phyloP scores from a whole-genome alignment of 2,329 filamentous ascomycete species.

The Ceratocystis diversiconidia region DNA sequence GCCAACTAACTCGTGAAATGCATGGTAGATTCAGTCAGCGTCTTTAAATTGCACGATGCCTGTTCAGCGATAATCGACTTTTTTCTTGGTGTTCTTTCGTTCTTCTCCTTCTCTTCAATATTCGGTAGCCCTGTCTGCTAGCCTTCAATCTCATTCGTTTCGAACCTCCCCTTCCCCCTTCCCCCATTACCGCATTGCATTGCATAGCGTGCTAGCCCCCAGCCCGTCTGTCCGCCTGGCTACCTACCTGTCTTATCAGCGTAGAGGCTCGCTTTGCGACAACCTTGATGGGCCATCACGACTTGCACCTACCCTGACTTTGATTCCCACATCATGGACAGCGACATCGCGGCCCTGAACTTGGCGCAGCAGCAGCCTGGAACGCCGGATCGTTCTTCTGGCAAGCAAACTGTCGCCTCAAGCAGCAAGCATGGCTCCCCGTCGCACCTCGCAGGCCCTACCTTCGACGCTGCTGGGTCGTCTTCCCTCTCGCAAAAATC shows the following conservation, averaged over 20 bases:
- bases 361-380: conserved; percentile 2
- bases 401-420: background rate
- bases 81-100: conserved; percentile 1
- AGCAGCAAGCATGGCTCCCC: conserved; percentile 6
- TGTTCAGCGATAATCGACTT: background rate
- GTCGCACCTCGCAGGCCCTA: conserved; percentile 5
- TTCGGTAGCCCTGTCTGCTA: background rate
- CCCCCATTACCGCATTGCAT: background rate
- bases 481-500: conserved; percentile 9
- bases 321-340: conserved; percentile 6
- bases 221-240: background rate
- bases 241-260: background rate
- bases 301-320: background rate
- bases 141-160: background rate
- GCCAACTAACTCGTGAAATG: background rate
- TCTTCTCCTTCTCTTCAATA: background rate
- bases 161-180: background rate
- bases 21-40: background rate
- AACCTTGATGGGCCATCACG: conserved; percentile 2
- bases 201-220: background rate
- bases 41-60: conserved; percentile 7
- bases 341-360: conserved; percentile 1
- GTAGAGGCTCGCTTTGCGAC: background rate
- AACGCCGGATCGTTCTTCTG: conserved; percentile 17
- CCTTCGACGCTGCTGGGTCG: conserved; percentile 9